Conservation (phyloP, 441 rosid species). For the Croton laevigatus region DNA sequence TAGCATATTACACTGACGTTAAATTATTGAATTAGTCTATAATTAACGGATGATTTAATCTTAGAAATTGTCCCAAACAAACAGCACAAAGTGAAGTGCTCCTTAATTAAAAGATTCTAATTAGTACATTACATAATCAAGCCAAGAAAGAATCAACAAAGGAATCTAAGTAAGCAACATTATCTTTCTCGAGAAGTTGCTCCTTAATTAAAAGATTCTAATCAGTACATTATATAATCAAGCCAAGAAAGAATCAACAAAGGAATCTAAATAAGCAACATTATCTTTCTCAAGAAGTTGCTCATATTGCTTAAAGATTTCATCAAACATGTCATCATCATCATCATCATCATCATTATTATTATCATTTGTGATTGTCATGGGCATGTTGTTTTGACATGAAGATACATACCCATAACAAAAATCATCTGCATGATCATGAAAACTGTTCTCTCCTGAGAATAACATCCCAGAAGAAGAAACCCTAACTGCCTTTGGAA, state of each 20-base stretch:
- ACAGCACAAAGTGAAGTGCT: background rate
- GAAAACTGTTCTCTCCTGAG: background rate
- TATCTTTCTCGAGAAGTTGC: constrained; percentile 24
- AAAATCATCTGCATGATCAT: background rate
- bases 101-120: background rate
- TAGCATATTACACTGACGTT: too few relatives aligned
- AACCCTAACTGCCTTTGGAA: constrained; percentile 37
- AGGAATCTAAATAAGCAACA: constrained; percentile 18
- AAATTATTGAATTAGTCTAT: too few relatives aligned
- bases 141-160: constrained; percentile 28
- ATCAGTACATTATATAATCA: constrained; percentile 12
- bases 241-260: constrained; percentile 26
- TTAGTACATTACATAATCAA: constrained; percentile 10
- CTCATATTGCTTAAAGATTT: constrained; percentile 27
- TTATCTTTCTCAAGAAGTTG: constrained; percentile 25
- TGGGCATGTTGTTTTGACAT: background rate
- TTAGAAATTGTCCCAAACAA: too few relatives aligned
- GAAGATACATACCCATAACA: background rate
- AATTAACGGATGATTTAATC: too few relatives aligned
- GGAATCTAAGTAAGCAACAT: constrained; percentile 16
- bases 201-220: constrained; percentile 4
- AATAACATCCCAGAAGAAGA: constrained; percentile 3
- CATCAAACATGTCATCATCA: constrained; percentile 13
- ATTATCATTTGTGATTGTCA: background rate
- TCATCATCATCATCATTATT: background rate